phyloP scores from a whole-genome alignment of 768 basidiomycete genomes.

The Leccinum arenicola region DNA sequence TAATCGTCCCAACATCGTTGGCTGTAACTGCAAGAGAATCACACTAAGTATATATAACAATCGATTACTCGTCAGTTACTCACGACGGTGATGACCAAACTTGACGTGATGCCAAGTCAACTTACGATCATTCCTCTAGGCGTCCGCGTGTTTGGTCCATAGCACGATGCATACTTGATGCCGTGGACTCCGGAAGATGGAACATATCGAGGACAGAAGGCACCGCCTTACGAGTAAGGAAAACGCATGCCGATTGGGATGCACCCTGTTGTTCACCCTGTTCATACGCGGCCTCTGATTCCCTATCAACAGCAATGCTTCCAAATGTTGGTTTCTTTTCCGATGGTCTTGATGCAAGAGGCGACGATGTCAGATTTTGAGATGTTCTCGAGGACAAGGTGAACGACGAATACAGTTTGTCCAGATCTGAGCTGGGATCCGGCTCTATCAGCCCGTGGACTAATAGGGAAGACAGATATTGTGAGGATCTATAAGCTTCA shows the following conservation, averaged over 20 bases:
- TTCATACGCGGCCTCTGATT: slow-evolving; percentile 1
- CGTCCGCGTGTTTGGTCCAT: slow-evolving; percentile 52
- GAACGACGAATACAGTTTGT: slow-evolving; percentile 48
- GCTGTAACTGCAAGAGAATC: neutral
- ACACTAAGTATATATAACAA: slow-evolving; percentile 10
- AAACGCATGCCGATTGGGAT: slow-evolving; percentile 29
- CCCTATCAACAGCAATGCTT: neutral
- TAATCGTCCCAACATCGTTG: slow-evolving; percentile 9
- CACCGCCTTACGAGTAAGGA: slow-evolving; percentile 54
- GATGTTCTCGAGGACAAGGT: slow-evolving; percentile 17
- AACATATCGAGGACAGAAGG: slow-evolving; percentile 49
- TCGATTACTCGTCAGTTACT: slow-evolving; percentile 12
- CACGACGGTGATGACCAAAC: slow-evolving; percentile 1
- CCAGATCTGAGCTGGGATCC: slow-evolving; percentile 50
- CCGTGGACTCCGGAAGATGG: slow-evolving; percentile 42
- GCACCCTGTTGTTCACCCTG: neutral
- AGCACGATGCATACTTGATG: slow-evolving; percentile 58
- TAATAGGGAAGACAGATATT: slow-evolving; percentile 62
- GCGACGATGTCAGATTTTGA: slow-evolving; percentile 6
- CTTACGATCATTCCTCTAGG: slow-evolving; percentile 16
- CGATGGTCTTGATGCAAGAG: slow-evolving; percentile 10
- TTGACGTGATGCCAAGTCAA: neutral
- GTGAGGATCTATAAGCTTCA: slow-evolving; percentile 66
- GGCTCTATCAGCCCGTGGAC: slow-evolving; percentile 55
- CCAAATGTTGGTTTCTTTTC: slow-evolving; percentile 1